phyloP scores from a whole-genome alignment of 176 grass and related monocot genomes.

The Triticum dicoccoides region DNA sequence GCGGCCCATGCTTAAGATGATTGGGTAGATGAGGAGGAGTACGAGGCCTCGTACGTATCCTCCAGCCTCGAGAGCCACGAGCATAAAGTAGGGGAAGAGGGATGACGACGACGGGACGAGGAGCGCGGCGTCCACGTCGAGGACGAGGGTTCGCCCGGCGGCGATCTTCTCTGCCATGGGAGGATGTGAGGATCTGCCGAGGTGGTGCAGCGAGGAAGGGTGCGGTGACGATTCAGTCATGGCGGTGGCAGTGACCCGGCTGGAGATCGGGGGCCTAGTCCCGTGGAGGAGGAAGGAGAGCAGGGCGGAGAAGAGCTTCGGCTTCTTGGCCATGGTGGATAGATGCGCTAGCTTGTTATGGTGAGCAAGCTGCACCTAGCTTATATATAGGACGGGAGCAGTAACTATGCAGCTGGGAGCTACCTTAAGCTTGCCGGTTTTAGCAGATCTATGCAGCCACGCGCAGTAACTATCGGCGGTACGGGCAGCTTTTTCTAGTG shows the following conservation, averaged over 20 bases:
- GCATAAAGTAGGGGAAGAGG: constrained; percentile 84
- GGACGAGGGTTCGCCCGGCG: background rate
- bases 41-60: constrained; percentile 45
- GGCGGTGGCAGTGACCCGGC: background rate
- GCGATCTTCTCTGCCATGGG: background rate
- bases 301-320: constrained; percentile 27
- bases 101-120: constrained; percentile 22
- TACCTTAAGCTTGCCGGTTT: background rate
- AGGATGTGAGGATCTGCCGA: background rate
- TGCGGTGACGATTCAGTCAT: background rate
- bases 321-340: constrained; percentile 26
- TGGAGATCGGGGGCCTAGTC: background rate
- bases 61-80: constrained; percentile 67
- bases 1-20: constrained; percentile 19
- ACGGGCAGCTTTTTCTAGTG: background rate
- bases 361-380: background rate
- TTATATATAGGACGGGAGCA: background rate
- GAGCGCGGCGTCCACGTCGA: constrained; percentile 37
- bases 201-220: background rate
- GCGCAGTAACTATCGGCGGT: background rate
- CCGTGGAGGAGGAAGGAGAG: constrained; percentile 22
- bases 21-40: constrained; percentile 45
- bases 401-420: too few species aligned
- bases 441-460: background rate
- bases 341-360: background rate